Evolutionary conservation across 306 rosid species (phyloP).

Genomic region (Dryas drummondii): DNA sequence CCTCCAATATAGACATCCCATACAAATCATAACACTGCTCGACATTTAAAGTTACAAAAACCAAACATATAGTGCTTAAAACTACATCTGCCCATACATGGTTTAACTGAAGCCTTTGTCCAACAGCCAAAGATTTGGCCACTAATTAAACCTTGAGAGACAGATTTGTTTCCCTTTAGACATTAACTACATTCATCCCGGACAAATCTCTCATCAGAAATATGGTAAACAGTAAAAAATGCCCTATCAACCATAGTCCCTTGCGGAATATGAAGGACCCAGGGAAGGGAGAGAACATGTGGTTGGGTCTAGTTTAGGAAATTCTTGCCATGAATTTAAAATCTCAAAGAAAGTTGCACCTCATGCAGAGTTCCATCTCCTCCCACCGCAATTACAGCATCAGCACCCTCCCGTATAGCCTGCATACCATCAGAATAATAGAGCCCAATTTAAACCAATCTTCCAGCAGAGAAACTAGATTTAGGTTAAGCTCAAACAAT

Average conservation of each 20-base stretch:
- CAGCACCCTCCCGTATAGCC: slow-evolving; percentile 93
- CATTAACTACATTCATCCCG: background rate
- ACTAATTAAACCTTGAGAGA: background rate
- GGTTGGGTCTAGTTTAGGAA: background rate
- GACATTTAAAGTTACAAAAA: background rate
- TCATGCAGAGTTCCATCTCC: slow-evolving; percentile 99
- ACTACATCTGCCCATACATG: background rate
- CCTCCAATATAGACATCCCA: background rate
- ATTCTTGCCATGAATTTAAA: background rate
- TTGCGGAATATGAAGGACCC: background rate
- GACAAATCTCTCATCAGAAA: background rate
- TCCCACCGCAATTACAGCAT: slow-evolving; percentile 91
- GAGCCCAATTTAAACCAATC: slow-evolving; percentile 8
- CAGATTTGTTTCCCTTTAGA: background rate
- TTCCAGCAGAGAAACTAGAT: slow-evolving; percentile 8
- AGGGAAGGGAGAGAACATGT: background rate
- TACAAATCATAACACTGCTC: background rate
- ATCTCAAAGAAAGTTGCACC: slow-evolving; percentile 44
- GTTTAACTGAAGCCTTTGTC: slow-evolving; percentile 2
- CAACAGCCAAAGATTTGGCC: background rate
- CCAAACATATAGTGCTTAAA: background rate
- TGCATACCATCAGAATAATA: slow-evolving; percentile 30
- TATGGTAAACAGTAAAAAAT: background rate
- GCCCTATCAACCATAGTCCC: background rate
- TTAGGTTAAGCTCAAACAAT: slow-evolving; percentile 17